Percentiles rank a stretch among this genome's conserved stretches.
Conservation (phyloP, 2,329 filamentous ascomycete genomes). For the Talaromyces sp. region DNA sequence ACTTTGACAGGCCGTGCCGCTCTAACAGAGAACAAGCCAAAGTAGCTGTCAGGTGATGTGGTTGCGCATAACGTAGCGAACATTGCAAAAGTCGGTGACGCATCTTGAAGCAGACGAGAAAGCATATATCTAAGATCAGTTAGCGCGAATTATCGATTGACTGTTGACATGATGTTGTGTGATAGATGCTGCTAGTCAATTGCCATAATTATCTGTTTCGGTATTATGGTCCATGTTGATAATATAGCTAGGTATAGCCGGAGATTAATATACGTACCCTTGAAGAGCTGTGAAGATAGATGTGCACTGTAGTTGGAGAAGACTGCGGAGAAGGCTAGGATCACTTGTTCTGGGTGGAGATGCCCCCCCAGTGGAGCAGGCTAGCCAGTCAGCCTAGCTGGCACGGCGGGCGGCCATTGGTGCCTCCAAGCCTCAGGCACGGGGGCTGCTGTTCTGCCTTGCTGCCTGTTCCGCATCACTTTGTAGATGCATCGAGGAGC, state of each 20-base stretch:
- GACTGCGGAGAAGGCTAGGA: background rate
- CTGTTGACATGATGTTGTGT: background rate
- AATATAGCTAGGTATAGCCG: background rate
- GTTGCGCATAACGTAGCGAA: background rate
- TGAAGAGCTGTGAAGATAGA: background rate
- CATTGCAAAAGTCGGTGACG: constrained; percentile 4
- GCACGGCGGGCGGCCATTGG: background rate
- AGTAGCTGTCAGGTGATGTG: background rate
- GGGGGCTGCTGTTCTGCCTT: background rate
- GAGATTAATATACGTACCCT: background rate
- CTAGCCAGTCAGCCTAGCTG: background rate
- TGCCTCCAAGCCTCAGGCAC: constrained; percentile 3
- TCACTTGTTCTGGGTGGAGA: background rate
- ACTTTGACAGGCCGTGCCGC: background rate
- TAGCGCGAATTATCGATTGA: background rate
- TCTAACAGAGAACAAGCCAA: background rate
- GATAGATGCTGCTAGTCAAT: background rate
- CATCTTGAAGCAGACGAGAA: background rate
- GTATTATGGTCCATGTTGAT: background rate
- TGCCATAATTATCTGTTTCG: background rate
- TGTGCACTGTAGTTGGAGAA: background rate
- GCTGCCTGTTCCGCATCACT: constrained; percentile 8
- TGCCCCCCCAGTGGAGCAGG: background rate
- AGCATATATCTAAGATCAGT: background rate
- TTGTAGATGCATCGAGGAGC: background rate